These are phyloP conservation scores for Candida khao-thaluensis DNA, from an alignment of 805 yeast species.

Conservation along the genomic window DNA sequence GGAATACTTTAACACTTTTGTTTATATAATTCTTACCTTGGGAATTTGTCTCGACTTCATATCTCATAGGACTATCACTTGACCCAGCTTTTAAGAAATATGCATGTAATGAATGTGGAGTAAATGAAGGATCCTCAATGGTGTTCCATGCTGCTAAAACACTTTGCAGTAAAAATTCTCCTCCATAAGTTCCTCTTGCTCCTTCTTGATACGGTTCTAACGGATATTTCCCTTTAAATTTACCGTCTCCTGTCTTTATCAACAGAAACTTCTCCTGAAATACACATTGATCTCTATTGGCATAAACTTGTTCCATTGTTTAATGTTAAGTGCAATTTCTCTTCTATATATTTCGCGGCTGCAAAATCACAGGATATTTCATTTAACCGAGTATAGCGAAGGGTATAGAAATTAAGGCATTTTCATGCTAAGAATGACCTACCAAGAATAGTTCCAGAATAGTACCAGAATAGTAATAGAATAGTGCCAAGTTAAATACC, in stretches of 20 bases:
- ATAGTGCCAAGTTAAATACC: no score
- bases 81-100: conserved; percentile 39
- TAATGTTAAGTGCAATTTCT: not conserved
- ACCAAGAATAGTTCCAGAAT: no score
- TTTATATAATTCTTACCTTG: conserved; percentile 37
- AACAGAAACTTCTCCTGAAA: conserved; percentile 19
- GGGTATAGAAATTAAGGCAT: no score
- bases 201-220: conserved; percentile 20
- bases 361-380: conserved; percentile 8
- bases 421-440: no score
- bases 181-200: conserved; percentile 42
- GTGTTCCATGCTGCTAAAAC: conserved; percentile 36
- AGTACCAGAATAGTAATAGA: no score
- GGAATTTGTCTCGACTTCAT: conserved; percentile 29
- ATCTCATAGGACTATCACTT: conserved; percentile 25
- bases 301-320: conserved; percentile 16
- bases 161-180: conserved; percentile 36
- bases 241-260: conserved; percentile 11
- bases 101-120: conserved; percentile 41
- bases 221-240: conserved; percentile 20
- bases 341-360: conserved; percentile 1
- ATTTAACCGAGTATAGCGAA: conserved; percentile 6
- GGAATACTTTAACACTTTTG: conserved; percentile 30
- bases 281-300: conserved; percentile 13
- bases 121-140: conserved; percentile 19